Conservation (phyloP, 306 rosid species). For the Prunus mira region DNA sequence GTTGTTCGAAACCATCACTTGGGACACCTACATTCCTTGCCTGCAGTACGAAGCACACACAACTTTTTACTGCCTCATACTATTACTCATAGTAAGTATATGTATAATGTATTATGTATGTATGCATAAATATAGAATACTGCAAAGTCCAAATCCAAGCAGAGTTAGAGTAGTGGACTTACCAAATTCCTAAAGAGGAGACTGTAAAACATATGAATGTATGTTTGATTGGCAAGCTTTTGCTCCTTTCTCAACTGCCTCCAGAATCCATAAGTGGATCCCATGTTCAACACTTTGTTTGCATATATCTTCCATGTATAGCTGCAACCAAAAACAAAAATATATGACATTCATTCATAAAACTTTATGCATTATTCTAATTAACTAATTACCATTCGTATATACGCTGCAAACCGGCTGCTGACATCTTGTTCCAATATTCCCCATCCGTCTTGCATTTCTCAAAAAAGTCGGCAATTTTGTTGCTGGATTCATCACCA, state of each 20-base stretch:
- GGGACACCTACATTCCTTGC: constrained; percentile 60
- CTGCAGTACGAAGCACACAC: constrained; percentile 23
- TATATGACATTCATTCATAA: no score
- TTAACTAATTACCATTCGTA: constrained; percentile 53
- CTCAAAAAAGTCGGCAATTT: constrained; percentile 79
- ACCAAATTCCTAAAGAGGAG: constrained; percentile 77
- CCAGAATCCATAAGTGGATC: constrained; percentile 84
- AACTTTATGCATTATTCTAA: neutral
- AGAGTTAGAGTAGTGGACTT: constrained; percentile 15
- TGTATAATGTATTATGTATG: no score
- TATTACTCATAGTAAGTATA: no score
- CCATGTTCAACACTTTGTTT: constrained; percentile 77
- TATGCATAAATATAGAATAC: no score
- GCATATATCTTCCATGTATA: constrained; percentile 99
- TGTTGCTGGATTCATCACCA: constrained; percentile 72
- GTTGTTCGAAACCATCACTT: constrained; percentile 33
- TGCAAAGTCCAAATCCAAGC: no score
- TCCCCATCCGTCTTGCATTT: constrained; percentile 61
- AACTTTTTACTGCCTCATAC: neutral
- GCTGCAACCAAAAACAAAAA: constrained; percentile 33
- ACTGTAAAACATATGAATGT: constrained; percentile 72
- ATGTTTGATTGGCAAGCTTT: constrained; percentile 72
- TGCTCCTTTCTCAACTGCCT: constrained; percentile 68
- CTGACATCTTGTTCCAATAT: constrained; percentile 63
- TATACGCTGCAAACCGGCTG: constrained; percentile 68